Percentiles rank a stretch among this genome's conserved stretches.
Evolutionary conservation across 768 basidiomycete genomes (phyloP).

Genomic region (Hygrophorus pudorinus): DNA sequence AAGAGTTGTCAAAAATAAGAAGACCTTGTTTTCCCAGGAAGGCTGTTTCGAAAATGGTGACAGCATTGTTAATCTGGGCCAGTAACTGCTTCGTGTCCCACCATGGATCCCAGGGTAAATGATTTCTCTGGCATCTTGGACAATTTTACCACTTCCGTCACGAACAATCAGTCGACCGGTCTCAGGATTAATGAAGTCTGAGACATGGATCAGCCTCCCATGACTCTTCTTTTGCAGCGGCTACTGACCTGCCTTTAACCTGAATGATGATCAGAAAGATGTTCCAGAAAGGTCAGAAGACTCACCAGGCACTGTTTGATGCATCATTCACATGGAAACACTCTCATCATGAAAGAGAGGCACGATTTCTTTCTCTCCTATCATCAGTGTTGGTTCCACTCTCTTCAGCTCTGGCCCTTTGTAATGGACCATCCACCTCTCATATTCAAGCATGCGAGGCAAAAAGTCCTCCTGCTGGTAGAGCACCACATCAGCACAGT

Average conservation of each 20-base stretch:
- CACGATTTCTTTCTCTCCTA: slow-evolving; percentile 7
- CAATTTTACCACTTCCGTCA: slow-evolving; percentile 15
- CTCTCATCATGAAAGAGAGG: slow-evolving; percentile 21
- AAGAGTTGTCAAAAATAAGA: slow-evolving; percentile 20
- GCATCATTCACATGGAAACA: slow-evolving; percentile 24
- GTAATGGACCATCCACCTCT: slow-evolving; percentile 7
- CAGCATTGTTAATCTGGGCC: slow-evolving; percentile 15
- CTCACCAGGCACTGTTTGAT: slow-evolving; percentile 5
- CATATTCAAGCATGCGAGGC: slow-evolving; percentile 8
- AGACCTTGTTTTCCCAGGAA: slow-evolving; percentile 12
- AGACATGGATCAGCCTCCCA: slow-evolving; percentile 13
- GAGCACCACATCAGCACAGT: slow-evolving; percentile 21
- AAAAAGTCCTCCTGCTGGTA: too few relatives aligned
- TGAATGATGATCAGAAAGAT: too few relatives aligned
- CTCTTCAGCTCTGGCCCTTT: slow-evolving; percentile 4
- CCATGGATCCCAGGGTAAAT: slow-evolving; percentile 16
- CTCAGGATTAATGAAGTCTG: slow-evolving; percentile 5
- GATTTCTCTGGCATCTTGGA: slow-evolving; percentile 16
- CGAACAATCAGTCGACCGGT: slow-evolving; percentile 16
- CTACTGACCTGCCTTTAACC: slow-evolving; percentile 8
- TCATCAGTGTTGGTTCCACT: not conserved
- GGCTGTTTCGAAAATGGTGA: slow-evolving; percentile 17
- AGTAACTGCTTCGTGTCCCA: slow-evolving; percentile 18
- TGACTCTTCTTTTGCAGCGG: slow-evolving; percentile 18
- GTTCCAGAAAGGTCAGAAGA: too few relatives aligned